Percentiles rank a stretch among this genome's conserved stretches.
Conservation (phyloP, 306 rosid genomes). For the Begonia peltatifolia region DNA sequence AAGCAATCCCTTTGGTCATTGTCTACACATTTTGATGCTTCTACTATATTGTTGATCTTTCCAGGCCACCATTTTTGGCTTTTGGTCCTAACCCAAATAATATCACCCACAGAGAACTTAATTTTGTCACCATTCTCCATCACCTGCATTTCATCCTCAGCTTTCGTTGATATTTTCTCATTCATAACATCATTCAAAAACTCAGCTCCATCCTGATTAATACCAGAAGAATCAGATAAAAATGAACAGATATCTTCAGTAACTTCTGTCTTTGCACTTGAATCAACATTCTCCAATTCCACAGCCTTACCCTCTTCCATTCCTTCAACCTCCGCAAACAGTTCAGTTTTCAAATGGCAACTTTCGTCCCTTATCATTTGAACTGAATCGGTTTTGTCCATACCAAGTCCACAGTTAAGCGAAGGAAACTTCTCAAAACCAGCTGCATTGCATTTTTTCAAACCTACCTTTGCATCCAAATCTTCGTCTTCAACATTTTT, state of each 20-base stretch:
- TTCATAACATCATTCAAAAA: slow-evolving; percentile 2
- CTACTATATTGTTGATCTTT: slow-evolving; percentile 21
- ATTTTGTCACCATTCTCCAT: slow-evolving; percentile 10
- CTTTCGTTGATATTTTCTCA: slow-evolving; percentile 4
- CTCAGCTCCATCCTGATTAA: slow-evolving; percentile 13
- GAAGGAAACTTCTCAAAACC: no score
- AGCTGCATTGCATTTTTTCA: no score
- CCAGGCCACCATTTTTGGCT: slow-evolving; percentile 51
- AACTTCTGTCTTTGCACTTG: slow-evolving; percentile 15
- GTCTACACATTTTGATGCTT: slow-evolving; percentile 10
- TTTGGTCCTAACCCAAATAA: slow-evolving; percentile 42
- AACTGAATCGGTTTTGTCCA: no score
- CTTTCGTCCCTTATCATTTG: no score
- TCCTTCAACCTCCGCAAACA: no score
- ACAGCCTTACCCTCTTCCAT: no score
- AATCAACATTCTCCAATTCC: slow-evolving; percentile 9
- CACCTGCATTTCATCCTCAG: slow-evolving; percentile 11
- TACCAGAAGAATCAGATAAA: slow-evolving; percentile 22
- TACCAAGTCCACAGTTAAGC: no score
- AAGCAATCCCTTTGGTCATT: slow-evolving; percentile 8
- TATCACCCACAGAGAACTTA: slow-evolving; percentile 28
- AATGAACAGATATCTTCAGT: slow-evolving; percentile 22
- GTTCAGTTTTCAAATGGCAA: no score
- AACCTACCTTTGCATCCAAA: no score
- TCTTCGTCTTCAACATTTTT: no score